Base-by-base conservation (phyloP, 1,284 basidiomycete species). In the Golubevia pallescens region DNA sequence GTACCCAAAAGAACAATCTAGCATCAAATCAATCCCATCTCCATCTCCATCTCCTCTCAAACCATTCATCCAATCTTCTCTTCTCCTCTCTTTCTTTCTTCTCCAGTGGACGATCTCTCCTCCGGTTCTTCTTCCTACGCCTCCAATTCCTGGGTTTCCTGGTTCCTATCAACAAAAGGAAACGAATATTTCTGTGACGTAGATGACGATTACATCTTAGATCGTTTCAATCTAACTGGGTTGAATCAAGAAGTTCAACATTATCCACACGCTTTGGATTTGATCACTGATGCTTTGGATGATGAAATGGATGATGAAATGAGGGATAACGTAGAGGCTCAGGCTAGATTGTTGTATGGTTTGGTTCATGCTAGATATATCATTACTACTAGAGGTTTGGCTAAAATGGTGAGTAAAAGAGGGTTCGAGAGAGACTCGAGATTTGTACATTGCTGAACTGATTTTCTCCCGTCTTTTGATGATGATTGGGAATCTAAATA, bases 121-220 rank as follows among this genome's bases (percentile, higher is more conserved):
- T 75, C 78, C 55, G 77, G 74, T 1, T 79, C 76, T 52, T 79
- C 76, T 57, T 80, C 82, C 72, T 85, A 84, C 62, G 82, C 79
- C 4, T 75, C 81, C 60, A 82, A 80, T 63, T 80, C 73, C 24
- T 85, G 82, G 82, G 75, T 84, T 63, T 75, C 81, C 48, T 84
- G 81, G 79, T 85, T 83, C 70, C 74, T 85, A 53, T 77, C 79
- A 32, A 78, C 79, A 16, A 85, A 85, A 58, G 82, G 82, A 58
- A 85, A 85, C 75, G 82, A 85, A 58, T 85, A 85, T 72, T 85
- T 85, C 68, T 85, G 82, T 73, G 82, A 85, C 62, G 72, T 85
- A 58, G 82, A 85, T 58, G 78, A 84, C 61, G 82, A 85, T 67
- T 85, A 85, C 66, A 85, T 85, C 53, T 70, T 85, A 3, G 82